Conservation (phyloP, 2,329 filamentous ascomycete genomes). For the Simplicillium aogashimaense region DNA sequence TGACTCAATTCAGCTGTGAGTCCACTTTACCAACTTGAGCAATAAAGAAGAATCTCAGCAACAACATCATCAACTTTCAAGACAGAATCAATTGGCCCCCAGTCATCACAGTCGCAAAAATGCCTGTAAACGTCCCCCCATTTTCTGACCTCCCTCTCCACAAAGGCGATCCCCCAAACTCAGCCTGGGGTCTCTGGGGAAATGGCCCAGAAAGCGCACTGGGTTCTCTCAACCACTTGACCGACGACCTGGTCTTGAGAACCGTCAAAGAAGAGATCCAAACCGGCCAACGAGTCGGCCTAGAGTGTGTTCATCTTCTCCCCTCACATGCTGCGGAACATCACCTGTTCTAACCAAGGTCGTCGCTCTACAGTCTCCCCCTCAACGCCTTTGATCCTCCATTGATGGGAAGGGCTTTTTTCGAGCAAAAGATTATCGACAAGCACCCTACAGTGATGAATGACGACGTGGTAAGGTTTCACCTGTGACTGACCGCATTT, state of each 20-base stretch:
- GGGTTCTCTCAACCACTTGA: conserved; percentile 8
- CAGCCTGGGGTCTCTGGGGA: conserved; percentile 1
- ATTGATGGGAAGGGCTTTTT: conserved; percentile 7
- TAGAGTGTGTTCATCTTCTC: conserved; percentile 5
- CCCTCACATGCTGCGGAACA: not conserved
- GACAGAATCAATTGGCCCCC: too few relatives aligned
- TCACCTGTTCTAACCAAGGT: not conserved
- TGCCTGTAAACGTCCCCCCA: too few relatives aligned
- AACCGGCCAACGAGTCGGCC: conserved; percentile 7
- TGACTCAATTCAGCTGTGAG: too few relatives aligned
- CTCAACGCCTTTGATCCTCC: conserved; percentile 9
- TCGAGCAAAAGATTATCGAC: conserved; percentile 9
- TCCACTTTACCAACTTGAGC: too few relatives aligned
- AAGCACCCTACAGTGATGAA: conserved; percentile 9
- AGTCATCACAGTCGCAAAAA: too few relatives aligned
- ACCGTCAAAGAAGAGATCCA: conserved; percentile 7
- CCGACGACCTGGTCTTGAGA: conserved; percentile 8
- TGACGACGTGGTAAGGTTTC: conserved; percentile 8
- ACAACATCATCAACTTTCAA: too few relatives aligned
- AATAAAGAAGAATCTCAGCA: too few relatives aligned
- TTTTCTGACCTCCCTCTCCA: conserved; percentile 1
- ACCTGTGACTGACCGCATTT: too few relatives aligned
- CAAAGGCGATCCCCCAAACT: conserved; percentile 8
- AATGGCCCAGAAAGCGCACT: conserved; percentile 3
- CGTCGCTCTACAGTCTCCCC: conserved; percentile 3